These are phyloP conservation scores for Polymyxa betae DNA, from an alignment of 208 protist genomes.

Conservation along the genomic window DNA sequence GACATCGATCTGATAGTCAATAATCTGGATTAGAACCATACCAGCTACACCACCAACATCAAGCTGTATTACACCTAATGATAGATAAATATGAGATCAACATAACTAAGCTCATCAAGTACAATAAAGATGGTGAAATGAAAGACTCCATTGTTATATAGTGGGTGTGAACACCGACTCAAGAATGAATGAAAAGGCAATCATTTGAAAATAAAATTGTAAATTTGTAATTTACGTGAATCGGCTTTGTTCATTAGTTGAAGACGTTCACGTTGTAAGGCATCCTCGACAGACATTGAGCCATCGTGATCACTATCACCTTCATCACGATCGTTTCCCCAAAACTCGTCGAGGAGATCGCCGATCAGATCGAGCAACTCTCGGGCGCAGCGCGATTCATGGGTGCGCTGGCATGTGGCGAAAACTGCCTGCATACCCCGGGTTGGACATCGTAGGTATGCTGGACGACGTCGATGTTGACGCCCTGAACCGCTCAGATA, in stretches of 20 bases:
- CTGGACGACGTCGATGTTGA: background rate
- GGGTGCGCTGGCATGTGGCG: background rate
- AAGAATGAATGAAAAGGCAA: background rate
- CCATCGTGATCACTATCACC: too few species aligned
- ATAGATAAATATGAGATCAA: too few species aligned
- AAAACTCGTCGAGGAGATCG: background rate
- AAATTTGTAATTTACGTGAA: background rate
- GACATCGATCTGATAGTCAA: background rate
- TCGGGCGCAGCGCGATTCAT: background rate
- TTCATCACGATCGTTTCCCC: too few species aligned
- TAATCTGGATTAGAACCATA: background rate
- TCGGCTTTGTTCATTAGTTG: background rate
- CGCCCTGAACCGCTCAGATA: background rate
- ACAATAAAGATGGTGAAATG: too few species aligned
- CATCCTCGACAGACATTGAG: background rate
- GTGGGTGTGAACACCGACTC: too few species aligned
- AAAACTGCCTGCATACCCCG: background rate
- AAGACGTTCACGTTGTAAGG: background rate
- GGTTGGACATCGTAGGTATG: background rate
- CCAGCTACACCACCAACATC: background rate
- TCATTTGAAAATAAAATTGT: too few species aligned
- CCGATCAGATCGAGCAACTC: background rate
- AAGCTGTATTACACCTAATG: background rate
- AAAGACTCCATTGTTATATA: too few species aligned
- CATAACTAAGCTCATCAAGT: too few species aligned